Evolutionary conservation across 2,329 filamentous ascomycete genomes (phyloP).

Genomic region (Talaromyces funiculosus): DNA sequence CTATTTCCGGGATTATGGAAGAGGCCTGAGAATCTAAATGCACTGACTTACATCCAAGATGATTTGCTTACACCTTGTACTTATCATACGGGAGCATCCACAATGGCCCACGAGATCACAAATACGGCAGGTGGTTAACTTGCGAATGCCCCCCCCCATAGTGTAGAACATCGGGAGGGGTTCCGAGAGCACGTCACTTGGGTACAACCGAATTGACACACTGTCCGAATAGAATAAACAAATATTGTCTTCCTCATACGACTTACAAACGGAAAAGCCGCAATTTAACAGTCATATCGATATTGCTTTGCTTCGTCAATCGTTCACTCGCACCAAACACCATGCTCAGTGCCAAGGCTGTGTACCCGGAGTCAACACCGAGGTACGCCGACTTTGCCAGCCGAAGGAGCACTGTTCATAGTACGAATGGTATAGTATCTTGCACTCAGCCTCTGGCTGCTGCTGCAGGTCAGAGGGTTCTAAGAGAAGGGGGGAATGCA

Average conservation of each 20-base stretch:
- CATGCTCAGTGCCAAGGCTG: slow-evolving; percentile 31
- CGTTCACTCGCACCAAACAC: background rate
- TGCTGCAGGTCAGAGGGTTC: slow-evolving; percentile 75
- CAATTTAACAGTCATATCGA: background rate
- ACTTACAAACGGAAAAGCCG: background rate
- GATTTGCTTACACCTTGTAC: background rate
- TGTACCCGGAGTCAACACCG: slow-evolving; percentile 45
- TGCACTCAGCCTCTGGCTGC: slow-evolving; percentile 86
- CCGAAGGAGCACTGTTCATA: slow-evolving; percentile 86
- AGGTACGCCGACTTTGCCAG: slow-evolving; percentile 50
- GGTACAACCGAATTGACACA: background rate
- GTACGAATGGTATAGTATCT: slow-evolving; percentile 83
- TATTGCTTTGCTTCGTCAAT: background rate
- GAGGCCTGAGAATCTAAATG: background rate
- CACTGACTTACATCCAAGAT: background rate
- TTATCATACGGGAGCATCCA: background rate
- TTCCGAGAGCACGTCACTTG: background rate
- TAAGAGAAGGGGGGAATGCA: slow-evolving; percentile 87
- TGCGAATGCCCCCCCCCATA: background rate
- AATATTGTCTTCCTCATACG: background rate
- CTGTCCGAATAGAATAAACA: background rate
- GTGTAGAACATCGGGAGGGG: background rate
- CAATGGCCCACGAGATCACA: background rate
- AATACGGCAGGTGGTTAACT: slow-evolving; percentile 1
- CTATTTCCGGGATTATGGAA: background rate